These are phyloP conservation scores for Tolypocladium ophioglossoides DNA, from an alignment of 2,329 filamentous ascomycete species.

Conservation along the genomic window DNA sequence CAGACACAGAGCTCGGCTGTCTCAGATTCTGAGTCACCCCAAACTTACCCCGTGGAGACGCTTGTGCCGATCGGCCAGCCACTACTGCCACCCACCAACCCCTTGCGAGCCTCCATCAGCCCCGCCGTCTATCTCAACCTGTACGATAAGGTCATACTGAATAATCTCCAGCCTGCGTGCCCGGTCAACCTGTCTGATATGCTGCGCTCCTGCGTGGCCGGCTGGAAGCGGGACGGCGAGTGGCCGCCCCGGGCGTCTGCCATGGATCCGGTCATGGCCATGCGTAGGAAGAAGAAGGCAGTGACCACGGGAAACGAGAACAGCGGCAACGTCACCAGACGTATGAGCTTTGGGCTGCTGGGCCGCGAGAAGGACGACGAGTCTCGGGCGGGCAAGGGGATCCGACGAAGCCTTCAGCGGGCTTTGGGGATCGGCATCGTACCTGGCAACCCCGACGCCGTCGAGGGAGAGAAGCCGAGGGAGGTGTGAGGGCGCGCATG, in stretches of 20 bases:
- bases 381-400: slow-evolving; percentile 23
- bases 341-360: slow-evolving; percentile 37
- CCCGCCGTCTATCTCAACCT: slow-evolving; percentile 68
- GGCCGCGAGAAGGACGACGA: slow-evolving; percentile 25
- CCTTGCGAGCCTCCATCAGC: slow-evolving; percentile 67
- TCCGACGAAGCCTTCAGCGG: slow-evolving; percentile 35
- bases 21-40: slow-evolving; percentile 11
- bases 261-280: slow-evolving; percentile 23
- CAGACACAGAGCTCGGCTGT: slow-evolving; percentile 22
- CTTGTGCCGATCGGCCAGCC: slow-evolving; percentile 65
- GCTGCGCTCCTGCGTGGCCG: slow-evolving; percentile 68
- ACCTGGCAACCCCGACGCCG: neutral
- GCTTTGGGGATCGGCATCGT: slow-evolving; percentile 29
- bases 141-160: slow-evolving; percentile 79
- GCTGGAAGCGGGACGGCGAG: slow-evolving; percentile 88
- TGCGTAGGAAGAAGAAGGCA: slow-evolving; percentile 29
- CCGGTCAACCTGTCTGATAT: slow-evolving; percentile 82
- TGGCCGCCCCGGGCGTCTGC: slow-evolving; percentile 60
- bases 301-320: slow-evolving; percentile 12
- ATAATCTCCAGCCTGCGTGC: slow-evolving; percentile 70
- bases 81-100: slow-evolving; percentile 61
- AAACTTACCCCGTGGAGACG: slow-evolving; percentile 41
- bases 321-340: slow-evolving; percentile 21
- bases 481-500: neutral
- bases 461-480: neutral